phyloP scores from a whole-genome alignment of 306 rosid genomes.

The Prunus campanulata region DNA sequence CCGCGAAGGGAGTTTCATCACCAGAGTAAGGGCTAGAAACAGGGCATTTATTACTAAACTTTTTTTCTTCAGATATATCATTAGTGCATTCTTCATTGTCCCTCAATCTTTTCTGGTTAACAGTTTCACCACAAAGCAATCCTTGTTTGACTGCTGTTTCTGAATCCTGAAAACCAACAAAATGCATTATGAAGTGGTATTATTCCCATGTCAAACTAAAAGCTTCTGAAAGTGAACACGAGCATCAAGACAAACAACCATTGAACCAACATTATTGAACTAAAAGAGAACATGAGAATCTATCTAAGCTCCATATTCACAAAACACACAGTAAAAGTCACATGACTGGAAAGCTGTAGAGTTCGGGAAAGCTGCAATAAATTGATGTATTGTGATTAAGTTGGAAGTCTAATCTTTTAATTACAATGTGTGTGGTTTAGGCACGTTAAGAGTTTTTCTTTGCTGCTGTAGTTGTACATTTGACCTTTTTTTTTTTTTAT shows the following conservation, averaged over 20 bases:
- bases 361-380: no score
- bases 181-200: slow-evolving; percentile 4
- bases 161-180: slow-evolving; percentile 37
- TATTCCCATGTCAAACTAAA: not conserved
- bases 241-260: not conserved
- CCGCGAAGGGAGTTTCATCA: slow-evolving; percentile 17
- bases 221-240: not conserved
- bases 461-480: no score
- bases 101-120: slow-evolving; percentile 24
- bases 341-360: not conserved
- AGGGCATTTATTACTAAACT: slow-evolving; percentile 14
- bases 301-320: not conserved
- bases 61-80: slow-evolving; percentile 20
- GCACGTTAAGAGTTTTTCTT: no score
- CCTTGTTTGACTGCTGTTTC: slow-evolving; percentile 25
- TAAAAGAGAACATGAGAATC: not conserved
- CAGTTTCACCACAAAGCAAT: slow-evolving; percentile 13
- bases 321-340: not conserved
- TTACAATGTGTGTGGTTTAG: no score
- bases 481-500: no score
- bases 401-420: no score
- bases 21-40: slow-evolving; percentile 12
- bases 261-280: not conserved
- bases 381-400: no score
- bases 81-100: slow-evolving; percentile 18